Conservation (phyloP, 2,329 filamentous ascomycete genomes). For the Aspergillus uvarum region DNA sequence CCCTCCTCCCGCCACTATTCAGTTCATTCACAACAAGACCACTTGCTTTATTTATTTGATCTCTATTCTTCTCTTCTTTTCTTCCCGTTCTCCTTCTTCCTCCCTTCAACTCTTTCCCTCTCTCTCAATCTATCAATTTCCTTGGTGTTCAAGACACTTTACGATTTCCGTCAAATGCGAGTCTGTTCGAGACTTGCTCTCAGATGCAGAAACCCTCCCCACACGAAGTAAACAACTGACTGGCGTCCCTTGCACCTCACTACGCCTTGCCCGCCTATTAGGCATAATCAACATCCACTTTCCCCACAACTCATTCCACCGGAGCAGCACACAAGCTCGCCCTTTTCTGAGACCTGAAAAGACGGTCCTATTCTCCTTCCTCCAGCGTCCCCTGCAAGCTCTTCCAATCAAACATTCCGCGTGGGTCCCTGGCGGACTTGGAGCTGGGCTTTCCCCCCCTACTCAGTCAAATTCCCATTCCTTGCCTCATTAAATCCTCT, state of each 20-base stretch:
- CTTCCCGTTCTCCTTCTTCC: constrained; percentile 8
- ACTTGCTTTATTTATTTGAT: background rate
- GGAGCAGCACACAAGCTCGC: background rate
- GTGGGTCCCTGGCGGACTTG: background rate
- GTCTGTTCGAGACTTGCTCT: background rate
- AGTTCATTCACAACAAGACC: background rate
- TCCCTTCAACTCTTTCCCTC: constrained; percentile 8
- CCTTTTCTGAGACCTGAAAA: background rate
- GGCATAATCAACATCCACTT: background rate
- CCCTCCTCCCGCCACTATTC: background rate
- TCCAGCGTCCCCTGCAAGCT: background rate
- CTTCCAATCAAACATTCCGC: background rate
- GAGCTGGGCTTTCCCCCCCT: background rate
- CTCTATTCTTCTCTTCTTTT: constrained; percentile 15
- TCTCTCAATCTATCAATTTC: constrained; percentile 18
- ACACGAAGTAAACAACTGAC: background rate
- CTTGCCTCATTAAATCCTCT: background rate
- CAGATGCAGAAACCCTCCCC: background rate
- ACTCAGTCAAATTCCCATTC: constrained; percentile 12
- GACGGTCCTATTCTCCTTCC: background rate
- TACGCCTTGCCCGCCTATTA: background rate
- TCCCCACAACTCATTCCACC: background rate
- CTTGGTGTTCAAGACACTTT: background rate
- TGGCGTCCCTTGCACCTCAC: background rate
- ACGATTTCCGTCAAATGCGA: background rate